phyloP scores from a whole-genome alignment of 352 stramenopile species.

The Peronospora farinosa region DNA sequence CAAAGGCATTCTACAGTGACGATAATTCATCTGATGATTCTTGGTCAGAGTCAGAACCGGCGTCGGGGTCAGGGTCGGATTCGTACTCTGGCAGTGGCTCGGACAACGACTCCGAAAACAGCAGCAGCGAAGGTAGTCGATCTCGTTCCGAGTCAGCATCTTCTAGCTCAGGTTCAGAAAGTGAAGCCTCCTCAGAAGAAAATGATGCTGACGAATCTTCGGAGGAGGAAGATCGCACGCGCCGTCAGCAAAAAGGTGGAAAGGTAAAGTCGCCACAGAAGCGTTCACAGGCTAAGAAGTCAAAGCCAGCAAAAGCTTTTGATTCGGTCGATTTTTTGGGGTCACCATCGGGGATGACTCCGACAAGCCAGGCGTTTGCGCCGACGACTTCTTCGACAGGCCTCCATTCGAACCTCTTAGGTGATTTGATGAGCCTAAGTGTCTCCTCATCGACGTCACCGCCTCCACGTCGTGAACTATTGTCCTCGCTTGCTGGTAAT shows the following conservation, averaged over 20 bases:
- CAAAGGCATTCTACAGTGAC: slow-evolving; percentile 69
- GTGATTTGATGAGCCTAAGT: slow-evolving; percentile 58
- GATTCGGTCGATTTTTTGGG: slow-evolving; percentile 47
- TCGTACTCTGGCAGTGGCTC: slow-evolving; percentile 35
- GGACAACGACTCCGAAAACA: slow-evolving; percentile 30
- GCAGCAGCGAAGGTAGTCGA: slow-evolving; percentile 24
- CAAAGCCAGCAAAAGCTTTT: slow-evolving; percentile 36
- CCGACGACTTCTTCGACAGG: slow-evolving; percentile 10
- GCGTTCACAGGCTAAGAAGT: slow-evolving; percentile 24
- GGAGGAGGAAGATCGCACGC: slow-evolving; percentile 36
- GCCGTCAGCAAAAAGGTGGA: slow-evolving; percentile 29
- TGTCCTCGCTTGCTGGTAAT: slow-evolving; percentile 46
- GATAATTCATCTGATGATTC: slow-evolving; percentile 43
- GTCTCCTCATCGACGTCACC: slow-evolving; percentile 36
- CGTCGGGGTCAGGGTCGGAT: slow-evolving; percentile 40
- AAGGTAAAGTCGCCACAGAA: slow-evolving; percentile 40
- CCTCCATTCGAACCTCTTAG: slow-evolving; percentile 30
- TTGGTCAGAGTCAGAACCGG: slow-evolving; percentile 29
- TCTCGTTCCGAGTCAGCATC: slow-evolving; percentile 31
- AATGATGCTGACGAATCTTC: slow-evolving; percentile 47
- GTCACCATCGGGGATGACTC: slow-evolving; percentile 12
- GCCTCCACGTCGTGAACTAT: slow-evolving; percentile 38
- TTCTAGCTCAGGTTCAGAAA: slow-evolving; percentile 42
- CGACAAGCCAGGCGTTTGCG: slow-evolving; percentile 16
- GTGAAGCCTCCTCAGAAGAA: slow-evolving; percentile 35